These are phyloP conservation scores for Aspergillus pseudonomiae DNA, from an alignment of 2,329 filamentous ascomycete species.

Conservation along the genomic window DNA sequence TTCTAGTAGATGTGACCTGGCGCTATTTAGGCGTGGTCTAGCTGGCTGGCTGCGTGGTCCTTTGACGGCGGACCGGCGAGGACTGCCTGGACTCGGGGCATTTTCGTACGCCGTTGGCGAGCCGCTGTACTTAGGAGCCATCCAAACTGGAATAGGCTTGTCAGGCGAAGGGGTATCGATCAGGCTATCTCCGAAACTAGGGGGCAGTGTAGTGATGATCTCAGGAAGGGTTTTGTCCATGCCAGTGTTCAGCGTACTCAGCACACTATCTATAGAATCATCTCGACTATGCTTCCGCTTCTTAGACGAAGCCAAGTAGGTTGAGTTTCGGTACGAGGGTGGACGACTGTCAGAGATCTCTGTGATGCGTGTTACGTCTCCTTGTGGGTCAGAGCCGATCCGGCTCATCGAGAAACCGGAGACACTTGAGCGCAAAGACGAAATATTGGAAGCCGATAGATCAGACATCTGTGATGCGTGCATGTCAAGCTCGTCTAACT, in stretches of 20 bases:
- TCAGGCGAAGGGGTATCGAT: constrained; percentile 37
- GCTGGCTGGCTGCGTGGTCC: constrained; percentile 37
- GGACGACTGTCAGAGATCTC: constrained; percentile 5
- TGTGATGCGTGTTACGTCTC: constrained; percentile 12
- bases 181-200: constrained; percentile 19
- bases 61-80: constrained; percentile 36
- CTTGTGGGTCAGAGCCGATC: constrained; percentile 17
- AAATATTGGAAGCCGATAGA: constrained; percentile 18
- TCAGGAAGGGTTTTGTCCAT: constrained; percentile 29
- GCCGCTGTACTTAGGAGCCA: constrained; percentile 21
- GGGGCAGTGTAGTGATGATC: constrained; percentile 30
- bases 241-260: constrained; percentile 10
- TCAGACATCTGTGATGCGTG: constrained; percentile 27
- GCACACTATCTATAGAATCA: constrained; percentile 17
- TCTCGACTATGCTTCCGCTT: constrained; percentile 27
- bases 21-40: constrained; percentile 25
- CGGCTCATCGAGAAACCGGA: constrained; percentile 20
- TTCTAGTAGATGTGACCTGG: constrained; percentile 21
- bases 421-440: constrained; percentile 21
- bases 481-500: constrained; percentile 32
- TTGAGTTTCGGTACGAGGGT: constrained; percentile 25
- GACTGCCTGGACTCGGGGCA: constrained; percentile 28
- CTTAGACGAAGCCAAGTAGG: constrained; percentile 28
- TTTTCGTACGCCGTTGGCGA: constrained; percentile 32
- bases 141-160: constrained; percentile 30